Percentiles rank a stretch among this genome's conserved stretches.
These are phyloP conservation scores for Apophysomyces variabilis DNA, from an alignment of 371 early-diverging fungal species.

Conservation along the genomic window DNA sequence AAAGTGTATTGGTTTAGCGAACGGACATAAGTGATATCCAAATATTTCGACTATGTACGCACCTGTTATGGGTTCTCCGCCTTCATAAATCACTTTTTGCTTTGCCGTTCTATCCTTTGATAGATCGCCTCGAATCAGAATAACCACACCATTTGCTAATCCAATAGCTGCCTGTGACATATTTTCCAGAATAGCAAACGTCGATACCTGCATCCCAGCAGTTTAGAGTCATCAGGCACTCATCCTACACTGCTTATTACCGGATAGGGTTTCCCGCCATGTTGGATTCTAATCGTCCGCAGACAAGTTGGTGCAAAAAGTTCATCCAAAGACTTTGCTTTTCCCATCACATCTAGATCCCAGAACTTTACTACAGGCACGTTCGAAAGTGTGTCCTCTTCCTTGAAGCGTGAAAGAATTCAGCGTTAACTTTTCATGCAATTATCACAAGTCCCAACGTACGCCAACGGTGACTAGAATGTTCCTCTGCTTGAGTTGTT, in stretches of 20 bases:
- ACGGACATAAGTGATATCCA: neutral
- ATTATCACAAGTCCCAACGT: conserved; percentile 22
- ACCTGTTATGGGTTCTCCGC: conserved; percentile 87
- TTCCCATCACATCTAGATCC: conserved; percentile 73
- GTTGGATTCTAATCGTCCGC: conserved; percentile 75
- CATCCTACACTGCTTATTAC: conserved; percentile 35
- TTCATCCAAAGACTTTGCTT: conserved; percentile 32
- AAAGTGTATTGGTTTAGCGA: neutral
- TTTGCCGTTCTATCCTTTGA: conserved; percentile 78
- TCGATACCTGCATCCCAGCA: conserved; percentile 63
- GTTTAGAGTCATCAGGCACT: neutral
- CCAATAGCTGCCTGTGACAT: conserved; percentile 90
- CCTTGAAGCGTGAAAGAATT: conserved; percentile 28
- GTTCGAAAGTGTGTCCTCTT: conserved; percentile 53
- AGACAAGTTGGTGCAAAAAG: conserved; percentile 62
- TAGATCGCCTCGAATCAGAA: conserved; percentile 84
- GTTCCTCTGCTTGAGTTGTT: conserved; percentile 75
- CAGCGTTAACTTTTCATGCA: too few relatives aligned
- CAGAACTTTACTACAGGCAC: conserved; percentile 75
- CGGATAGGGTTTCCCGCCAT: conserved; percentile 74
- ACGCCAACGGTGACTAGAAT: conserved; percentile 77
- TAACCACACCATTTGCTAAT: conserved; percentile 87
- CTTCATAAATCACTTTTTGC: conserved; percentile 80
- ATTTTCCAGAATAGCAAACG: conserved; percentile 80
- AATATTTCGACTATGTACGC: neutral